Conservation (phyloP, 129 eudicot species). For the Pittosporum tobira region DNA sequence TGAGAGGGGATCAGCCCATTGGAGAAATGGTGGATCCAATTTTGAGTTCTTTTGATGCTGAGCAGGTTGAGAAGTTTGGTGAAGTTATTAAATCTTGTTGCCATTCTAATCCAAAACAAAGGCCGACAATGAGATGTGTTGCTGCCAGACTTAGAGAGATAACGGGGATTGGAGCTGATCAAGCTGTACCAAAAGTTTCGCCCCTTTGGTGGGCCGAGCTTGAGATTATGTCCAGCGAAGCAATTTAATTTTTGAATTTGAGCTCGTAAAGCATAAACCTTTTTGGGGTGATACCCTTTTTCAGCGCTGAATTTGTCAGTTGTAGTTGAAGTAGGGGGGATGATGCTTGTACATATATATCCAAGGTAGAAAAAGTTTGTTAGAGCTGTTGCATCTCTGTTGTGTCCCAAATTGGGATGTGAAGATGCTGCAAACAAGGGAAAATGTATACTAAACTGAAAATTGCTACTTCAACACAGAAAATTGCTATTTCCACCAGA, state of each 20-base stretch:
- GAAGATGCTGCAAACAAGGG: constrained; percentile 1
- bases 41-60: constrained; percentile 33
- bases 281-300: neutral
- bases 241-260: constrained; percentile 19
- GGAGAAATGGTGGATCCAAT: constrained; percentile 63
- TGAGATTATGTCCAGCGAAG: constrained; percentile 66
- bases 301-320: neutral
- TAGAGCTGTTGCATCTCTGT: constrained; percentile 2
- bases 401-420: constrained; percentile 5
- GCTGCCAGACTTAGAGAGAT: constrained; percentile 58
- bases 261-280: neutral
- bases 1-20: constrained; percentile 31
- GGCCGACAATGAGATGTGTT: constrained; percentile 59
- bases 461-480: too few relatives aligned
- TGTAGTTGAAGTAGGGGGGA: neutral
- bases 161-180: constrained; percentile 64
- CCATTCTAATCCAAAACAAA: constrained; percentile 28
- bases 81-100: constrained; percentile 52
- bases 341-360: constrained; percentile 7
- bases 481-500: too few relatives aligned
- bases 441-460: too few relatives aligned
- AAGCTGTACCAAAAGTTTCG: constrained; percentile 70
- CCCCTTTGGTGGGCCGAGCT: constrained; percentile 99
- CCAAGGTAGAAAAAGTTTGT: neutral
- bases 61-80: constrained; percentile 48